Base-by-base conservation (phyloP, 2,329 filamentous ascomycete genomes). In the Ceratocystis eucalypticola region DNA sequence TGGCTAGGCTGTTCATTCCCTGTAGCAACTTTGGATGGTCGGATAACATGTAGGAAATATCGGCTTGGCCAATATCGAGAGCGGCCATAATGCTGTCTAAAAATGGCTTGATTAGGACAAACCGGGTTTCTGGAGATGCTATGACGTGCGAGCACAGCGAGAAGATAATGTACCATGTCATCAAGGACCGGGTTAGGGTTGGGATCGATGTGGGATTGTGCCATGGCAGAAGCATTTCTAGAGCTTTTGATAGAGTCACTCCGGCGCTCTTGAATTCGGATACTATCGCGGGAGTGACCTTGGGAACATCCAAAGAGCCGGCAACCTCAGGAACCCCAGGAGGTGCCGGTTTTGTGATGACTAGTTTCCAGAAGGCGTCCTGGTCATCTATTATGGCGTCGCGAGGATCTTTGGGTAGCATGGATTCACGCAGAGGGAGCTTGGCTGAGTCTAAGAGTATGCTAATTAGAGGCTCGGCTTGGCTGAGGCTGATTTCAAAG, bases 161-260 rank as follows among this genome's bases (percentile, higher is more conserved):
- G 30, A 67, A 62, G 7, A 67, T 65, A 12, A 67, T 30, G 45
- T 68, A 68, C 59, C 66, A 69, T 22, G 59, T 62, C 25, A 69
- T 25, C n/a, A 69, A 37, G 7, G 64, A 61, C 7, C 64, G 30
- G 4, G 66, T 17, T 15, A 70, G 33, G 0, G 30, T 15, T 15
- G 45, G 25, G 1, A 62, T n/a, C n/a, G 61, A 41, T 12, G 59
- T 45, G 5, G 63, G 37, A 12, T 65, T 62, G 37, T 59, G 20
- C 57, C 46, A 66, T 4, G 66, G 59, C 5, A 69, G 22, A 10
- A 67, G 33, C 53, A 28, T 55, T 33, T 53, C 37, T 46, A 69
- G 33, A 5, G 53, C 46, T 53, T 41, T 30, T 22, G 64, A 41
- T 2, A 68, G 67, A 41, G 45, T 30, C 12, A 68, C 61, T 25